These are phyloP conservation scores for Kluyveromyces sp. DNA, from an alignment of 1,139 yeast genomes.

Conservation along the genomic window DNA sequence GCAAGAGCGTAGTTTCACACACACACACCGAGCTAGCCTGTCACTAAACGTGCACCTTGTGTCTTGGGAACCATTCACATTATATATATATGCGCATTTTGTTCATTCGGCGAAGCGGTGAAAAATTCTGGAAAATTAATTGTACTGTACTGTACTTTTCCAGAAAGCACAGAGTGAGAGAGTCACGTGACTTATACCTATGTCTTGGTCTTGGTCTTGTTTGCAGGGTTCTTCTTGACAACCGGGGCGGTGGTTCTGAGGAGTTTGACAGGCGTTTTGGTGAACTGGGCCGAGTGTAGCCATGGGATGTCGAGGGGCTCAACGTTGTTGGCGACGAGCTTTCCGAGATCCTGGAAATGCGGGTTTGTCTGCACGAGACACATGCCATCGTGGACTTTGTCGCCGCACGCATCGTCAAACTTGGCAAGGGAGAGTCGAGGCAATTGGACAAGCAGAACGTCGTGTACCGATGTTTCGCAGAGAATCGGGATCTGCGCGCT, in stretches of 20 bases:
- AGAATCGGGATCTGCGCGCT: slow-evolving; percentile 25
- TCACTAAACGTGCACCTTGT: too few species aligned
- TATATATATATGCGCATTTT: not conserved
- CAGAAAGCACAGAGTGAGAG: not conserved
- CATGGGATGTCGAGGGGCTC: slow-evolving; percentile 19
- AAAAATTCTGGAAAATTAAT: slow-evolving; percentile 1
- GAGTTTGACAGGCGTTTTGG: slow-evolving; percentile 10
- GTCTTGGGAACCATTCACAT: not conserved
- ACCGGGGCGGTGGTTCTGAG: slow-evolving; percentile 14
- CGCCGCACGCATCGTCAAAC: slow-evolving; percentile 6
- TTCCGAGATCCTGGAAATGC: slow-evolving; percentile 14
- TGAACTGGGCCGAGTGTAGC: slow-evolving; percentile 19
- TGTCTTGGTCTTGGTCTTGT: not conserved
- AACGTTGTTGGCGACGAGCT: slow-evolving; percentile 15
- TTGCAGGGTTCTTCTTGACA: slow-evolving; percentile 1
- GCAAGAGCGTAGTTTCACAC: too few species aligned
- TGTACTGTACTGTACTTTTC: too few species aligned
- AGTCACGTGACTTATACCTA: not conserved
- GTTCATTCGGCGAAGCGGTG: not conserved
- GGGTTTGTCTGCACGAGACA: slow-evolving; percentile 16
- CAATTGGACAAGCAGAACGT: slow-evolving; percentile 22
- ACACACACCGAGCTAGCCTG: too few species aligned
- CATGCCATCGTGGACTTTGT: slow-evolving; percentile 17
- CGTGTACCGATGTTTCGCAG: slow-evolving; percentile 14
- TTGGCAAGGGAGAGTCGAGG: slow-evolving; percentile 18